Base-by-base conservation (phyloP, 371 early-diverging fungal species). In the Parasitella parasitica region DNA sequence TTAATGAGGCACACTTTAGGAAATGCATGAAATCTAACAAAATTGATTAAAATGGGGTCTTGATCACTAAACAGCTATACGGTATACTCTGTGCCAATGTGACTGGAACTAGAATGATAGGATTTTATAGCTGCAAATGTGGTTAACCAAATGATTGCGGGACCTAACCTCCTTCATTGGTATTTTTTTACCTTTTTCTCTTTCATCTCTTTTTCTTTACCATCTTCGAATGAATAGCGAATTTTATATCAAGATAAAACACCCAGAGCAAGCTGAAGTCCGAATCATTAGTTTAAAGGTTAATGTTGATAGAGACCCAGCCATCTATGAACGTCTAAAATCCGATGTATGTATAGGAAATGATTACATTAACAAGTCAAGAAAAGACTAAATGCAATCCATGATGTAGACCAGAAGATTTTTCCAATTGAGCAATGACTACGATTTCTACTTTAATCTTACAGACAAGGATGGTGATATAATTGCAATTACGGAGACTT, bases 381-480 rank as follows among this genome's bases (percentile, higher is more conserved):
- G n/a, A 8, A 9, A 36, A 26, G 27, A 16, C 16, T 4, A 6
- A 32, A 32, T 11, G 11, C 11, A 32, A 13, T 18, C 11, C 3
- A 13, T 37, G 16, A 13, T 27, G n/a, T 37, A 59, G 59, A 37
- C 37, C n/a, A 37, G 51, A 59, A 12, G 12, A 1, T 27, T 37
- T 0, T 59, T 59, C 35, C 27, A 38, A 0, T 4, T 59, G 13
- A 35, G 26, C 9, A n/a, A 50, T 11, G 51, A 51, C 3, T 50
- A 27, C 34, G 39, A 59, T 4, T 61, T 54, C n/a, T 18, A 61
- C 18, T 61, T 54, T 16, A 18, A 11, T 16, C 28, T 48, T 16
- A 54, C 6, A 30, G 62, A 61, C 37, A 46, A 54, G 13, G 35
- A 54, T 46, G 46, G 48, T 12, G 62, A 54, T 48, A 28, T 48